Evolutionary conservation across 768 basidiomycete species (phyloP).

Genomic region (Porpolomopsis calyptriformis): DNA sequence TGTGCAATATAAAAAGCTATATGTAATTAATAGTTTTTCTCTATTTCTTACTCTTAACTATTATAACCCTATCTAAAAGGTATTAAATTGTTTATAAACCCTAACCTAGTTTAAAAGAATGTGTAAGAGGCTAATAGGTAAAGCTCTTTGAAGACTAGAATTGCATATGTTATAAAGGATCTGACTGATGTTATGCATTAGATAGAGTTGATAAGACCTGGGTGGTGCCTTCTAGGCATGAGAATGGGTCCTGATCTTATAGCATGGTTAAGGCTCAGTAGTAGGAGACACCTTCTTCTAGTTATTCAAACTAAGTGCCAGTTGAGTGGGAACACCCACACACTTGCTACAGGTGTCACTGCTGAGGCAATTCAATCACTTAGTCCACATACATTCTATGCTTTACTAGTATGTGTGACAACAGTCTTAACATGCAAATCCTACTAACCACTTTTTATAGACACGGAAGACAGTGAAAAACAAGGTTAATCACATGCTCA

Average conservation of each 20-base stretch:
- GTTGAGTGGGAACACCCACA: not conserved
- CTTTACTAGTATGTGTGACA: not conserved
- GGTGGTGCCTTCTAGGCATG: conserved; percentile 1
- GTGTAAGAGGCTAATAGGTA: no score
- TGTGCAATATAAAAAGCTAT: no score
- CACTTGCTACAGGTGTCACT: not conserved
- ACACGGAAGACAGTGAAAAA: not conserved
- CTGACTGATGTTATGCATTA: not conserved
- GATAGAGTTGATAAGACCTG: conserved; percentile 1
- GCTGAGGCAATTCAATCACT: not conserved
- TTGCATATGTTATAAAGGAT: not conserved
- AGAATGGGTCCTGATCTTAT: not conserved
- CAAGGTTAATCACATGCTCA: not conserved
- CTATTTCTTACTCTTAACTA: no score
- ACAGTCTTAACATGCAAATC: not conserved
- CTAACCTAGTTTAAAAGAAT: no score
- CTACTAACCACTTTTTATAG: not conserved
- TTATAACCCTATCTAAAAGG: no score
- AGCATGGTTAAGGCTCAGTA: not conserved
- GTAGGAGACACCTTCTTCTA: not conserved
- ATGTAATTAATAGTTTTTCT: no score
- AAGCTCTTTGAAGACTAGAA: no score
- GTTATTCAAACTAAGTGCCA: conserved; percentile 1
- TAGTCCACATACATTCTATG: not conserved
- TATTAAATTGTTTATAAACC: no score